Evolutionary conservation across 805 yeast genomes (phyloP), one percentile per base, ranked within the genome.

Genomic region (Zygotorulaspora florentina): DNA sequence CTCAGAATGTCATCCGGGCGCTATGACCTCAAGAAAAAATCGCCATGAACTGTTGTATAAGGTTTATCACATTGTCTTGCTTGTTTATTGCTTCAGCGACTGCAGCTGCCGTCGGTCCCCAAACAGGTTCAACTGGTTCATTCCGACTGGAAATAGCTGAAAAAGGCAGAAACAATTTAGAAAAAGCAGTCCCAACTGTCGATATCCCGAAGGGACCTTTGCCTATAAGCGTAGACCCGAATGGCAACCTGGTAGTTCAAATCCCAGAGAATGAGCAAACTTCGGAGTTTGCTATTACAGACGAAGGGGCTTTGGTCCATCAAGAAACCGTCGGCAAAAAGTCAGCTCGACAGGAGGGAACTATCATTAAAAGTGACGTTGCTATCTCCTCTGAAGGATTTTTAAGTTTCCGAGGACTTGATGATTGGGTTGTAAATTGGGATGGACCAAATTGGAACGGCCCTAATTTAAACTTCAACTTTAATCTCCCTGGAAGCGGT

Each of bases 401-500:
- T 35, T 28, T 28, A 26, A 23, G 20, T 13, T 20, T 42, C 15
- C 11, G 27, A 18, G 40, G 45, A 8, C 30, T 36, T 23, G 36
- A 35, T 33, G 23, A 28, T 28, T 42, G 45, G 45, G 36, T 27
- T 11, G 28, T 42, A 18, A 42, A 42, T 13, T 42, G 45, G 45
- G 30, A 42, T 29, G 45, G 45, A 3, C 45, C 45, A 7, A 35
- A 42, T 13, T 20, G 25, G 25, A 20, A 20, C 25, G 25, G 25
- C 25, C 25, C 25, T 20, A 20, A 20, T 20, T 20, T 20, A 20
- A 20, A 20, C 25, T 13, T 42, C 15, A 42, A 35, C 18, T 28
- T 42, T 13, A 36, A 42, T 23, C 15, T 42, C 15, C 45, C 45
- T 15, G 29, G 45, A 18, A 42, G 40, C 8, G 28, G 29, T 9